Evolutionary conservation across 306 rosid genomes (phyloP).

Genomic region (Rosa chinensis): DNA sequence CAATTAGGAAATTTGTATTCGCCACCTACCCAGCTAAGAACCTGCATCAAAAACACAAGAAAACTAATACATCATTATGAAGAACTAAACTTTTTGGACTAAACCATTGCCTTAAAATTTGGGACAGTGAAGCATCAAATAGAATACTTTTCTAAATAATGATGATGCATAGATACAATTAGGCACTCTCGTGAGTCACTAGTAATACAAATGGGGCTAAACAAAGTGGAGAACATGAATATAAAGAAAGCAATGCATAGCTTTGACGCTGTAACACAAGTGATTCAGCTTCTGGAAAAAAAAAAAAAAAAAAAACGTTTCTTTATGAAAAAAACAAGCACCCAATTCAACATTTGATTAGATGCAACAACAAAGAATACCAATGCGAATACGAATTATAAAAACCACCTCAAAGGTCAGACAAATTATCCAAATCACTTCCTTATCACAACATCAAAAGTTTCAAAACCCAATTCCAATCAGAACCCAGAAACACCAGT

Average conservation of each 20-base stretch:
- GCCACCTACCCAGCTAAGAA: conserved; percentile 29
- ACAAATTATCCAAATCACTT: background rate
- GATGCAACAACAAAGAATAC: background rate
- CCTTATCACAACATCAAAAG: background rate
- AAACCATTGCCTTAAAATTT: background rate
- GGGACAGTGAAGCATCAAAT: background rate
- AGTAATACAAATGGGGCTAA: background rate
- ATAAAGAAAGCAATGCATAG: background rate
- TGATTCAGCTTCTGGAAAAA: background rate
- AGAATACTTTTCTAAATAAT: background rate
- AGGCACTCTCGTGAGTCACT: background rate
- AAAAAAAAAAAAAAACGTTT: background rate
- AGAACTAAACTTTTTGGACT: background rate
- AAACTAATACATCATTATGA: conserved; percentile 9
- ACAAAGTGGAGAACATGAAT: background rate
- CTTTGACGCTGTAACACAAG: background rate
- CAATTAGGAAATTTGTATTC: conserved; percentile 32
- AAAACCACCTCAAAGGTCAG: conserved; percentile 1
- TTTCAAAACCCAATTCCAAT: conserved; percentile 1
- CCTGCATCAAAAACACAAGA: conserved; percentile 28
- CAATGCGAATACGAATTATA: background rate
- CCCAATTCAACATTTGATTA: background rate
- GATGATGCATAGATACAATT: background rate
- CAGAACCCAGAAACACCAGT: conserved; percentile 19
- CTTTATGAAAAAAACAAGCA: conserved; percentile 8